These are phyloP conservation scores for Zymoseptoria crescenta DNA, from an alignment of 2,329 filamentous ascomycete genomes.

Conservation along the genomic window DNA sequence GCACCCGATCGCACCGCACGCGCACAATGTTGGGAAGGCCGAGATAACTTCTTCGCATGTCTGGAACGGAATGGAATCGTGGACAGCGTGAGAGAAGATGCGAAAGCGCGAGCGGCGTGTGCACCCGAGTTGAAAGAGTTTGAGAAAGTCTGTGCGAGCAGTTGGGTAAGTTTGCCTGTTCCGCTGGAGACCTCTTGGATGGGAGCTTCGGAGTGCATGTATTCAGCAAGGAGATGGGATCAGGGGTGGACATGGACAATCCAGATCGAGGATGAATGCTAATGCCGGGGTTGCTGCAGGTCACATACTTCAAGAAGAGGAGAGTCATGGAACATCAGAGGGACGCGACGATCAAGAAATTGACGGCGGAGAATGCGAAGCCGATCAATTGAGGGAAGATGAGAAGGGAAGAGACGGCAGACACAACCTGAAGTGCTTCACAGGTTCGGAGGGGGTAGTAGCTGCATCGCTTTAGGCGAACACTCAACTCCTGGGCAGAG, in stretches of 20 bases:
- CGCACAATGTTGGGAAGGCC: constrained; percentile 77
- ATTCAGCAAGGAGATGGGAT: not conserved
- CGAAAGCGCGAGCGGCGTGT: constrained; percentile 50
- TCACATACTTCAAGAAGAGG: constrained; percentile 97
- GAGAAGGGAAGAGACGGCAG: not conserved
- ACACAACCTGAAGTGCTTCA: not conserved
- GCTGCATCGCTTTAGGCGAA: not conserved
- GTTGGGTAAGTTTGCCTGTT: constrained; percentile 62
- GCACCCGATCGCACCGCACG: constrained; percentile 82
- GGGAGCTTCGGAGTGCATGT: not conserved
- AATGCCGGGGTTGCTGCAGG: constrained; percentile 42
- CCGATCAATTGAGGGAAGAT: constrained; percentile 10
- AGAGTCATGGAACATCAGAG: constrained; percentile 87
- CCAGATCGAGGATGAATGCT: not conserved
- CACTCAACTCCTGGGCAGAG: not conserved
- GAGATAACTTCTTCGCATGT: constrained; percentile 82
- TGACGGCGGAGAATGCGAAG: constrained; percentile 44
- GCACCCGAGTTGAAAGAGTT: constrained; percentile 56
- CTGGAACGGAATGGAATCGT: constrained; percentile 75
- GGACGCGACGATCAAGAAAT: constrained; percentile 65
- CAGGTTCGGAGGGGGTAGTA: not conserved
- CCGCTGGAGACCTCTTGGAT: not conserved
- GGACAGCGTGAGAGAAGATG: constrained; percentile 56
- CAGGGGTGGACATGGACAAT: not conserved
- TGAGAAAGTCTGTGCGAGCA: constrained; percentile 75